Conservation (phyloP, 306 rosid genomes). For the Sphenostylis stenocarpa region DNA sequence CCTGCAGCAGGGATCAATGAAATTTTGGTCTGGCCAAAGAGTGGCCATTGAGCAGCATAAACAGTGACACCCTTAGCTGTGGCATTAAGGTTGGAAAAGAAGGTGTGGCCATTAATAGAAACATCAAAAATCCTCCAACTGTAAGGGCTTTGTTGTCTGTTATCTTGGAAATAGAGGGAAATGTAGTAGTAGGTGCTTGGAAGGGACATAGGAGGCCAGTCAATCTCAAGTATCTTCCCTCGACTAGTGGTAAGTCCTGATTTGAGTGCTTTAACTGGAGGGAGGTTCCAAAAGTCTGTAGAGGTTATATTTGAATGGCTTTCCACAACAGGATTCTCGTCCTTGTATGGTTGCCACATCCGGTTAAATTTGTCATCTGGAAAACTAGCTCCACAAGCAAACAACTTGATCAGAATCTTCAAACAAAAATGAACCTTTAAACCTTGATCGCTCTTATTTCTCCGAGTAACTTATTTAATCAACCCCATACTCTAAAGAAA, state of each 20-base stretch:
- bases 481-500: not conserved
- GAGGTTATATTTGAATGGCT: constrained; percentile 46
- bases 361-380: constrained; percentile 90
- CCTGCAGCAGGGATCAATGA: constrained; percentile 47
- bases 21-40: constrained; percentile 63
- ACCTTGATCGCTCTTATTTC: too few species aligned
- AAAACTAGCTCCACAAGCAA: constrained; percentile 55
- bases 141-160: constrained; percentile 57
- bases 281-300: constrained; percentile 79
- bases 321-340: constrained; percentile 48
- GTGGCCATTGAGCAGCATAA: constrained; percentile 67
- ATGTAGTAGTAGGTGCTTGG: constrained; percentile 64
- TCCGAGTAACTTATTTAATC: too few species aligned
- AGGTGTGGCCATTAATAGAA: constrained; percentile 55
- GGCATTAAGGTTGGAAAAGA: constrained; percentile 57
- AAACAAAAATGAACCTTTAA: too few species aligned
- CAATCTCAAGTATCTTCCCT: constrained; percentile 57
- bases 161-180: constrained; percentile 81
- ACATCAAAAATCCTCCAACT: constrained; percentile 83
- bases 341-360: constrained; percentile 72
- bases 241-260: constrained; percentile 57
- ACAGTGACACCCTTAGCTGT: constrained; percentile 67
- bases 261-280: constrained; percentile 52
- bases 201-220: constrained; percentile 69
- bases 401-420: constrained; percentile 37